Base-by-base conservation (phyloP, 805 yeast species). In the Kuraishia molischiana region DNA sequence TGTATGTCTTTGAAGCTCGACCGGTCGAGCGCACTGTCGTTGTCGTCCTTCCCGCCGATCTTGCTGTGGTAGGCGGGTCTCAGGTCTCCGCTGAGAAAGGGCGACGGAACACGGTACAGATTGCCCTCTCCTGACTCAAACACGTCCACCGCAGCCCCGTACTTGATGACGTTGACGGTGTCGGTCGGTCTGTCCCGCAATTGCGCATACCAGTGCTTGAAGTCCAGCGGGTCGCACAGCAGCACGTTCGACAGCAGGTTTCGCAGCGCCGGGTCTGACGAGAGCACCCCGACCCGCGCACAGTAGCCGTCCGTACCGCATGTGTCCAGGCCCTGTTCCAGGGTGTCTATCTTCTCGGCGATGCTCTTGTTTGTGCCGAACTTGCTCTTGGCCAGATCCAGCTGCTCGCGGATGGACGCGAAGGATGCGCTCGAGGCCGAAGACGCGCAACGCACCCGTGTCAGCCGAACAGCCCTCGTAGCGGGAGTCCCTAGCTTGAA, bases 1-100 rank as follows among this genome's bases (percentile, higher is more conserved):
- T 58, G 58, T 8, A 58, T 37, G 31, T 55, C 47, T 41, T 58
- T 55, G 37, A 57, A 55, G 15, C 48, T 18, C 2, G 46, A 48
- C 36, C 53, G 44, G 8, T 46, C 41, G 13, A 55, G 35, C 8
- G 24, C 36, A 30, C 13, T 13, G 10, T 17, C 22, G 19, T 42
- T 40, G 8, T 48, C 34, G 6, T 36, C 38, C 24, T 49, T 44
- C 29, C 46, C 51, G 10, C 53, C 56, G 1, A 44, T 36, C n/a
- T 52, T 44, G 11, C 46, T 51, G 40, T 50, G 52, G 37, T 51
- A 58, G 13, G 53, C 41, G 10, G 54, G 47, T 31, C 63, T 44
- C 10, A 48, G 38, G 2, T 56, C 61, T 26, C 41, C 40, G 37
- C 40, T 53, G 31, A 58, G 36, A 34, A 58, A 47, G 13, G 63